Conservation (phyloP, 2,329 filamentous ascomycete genomes). For the Diplodia intermedia region DNA sequence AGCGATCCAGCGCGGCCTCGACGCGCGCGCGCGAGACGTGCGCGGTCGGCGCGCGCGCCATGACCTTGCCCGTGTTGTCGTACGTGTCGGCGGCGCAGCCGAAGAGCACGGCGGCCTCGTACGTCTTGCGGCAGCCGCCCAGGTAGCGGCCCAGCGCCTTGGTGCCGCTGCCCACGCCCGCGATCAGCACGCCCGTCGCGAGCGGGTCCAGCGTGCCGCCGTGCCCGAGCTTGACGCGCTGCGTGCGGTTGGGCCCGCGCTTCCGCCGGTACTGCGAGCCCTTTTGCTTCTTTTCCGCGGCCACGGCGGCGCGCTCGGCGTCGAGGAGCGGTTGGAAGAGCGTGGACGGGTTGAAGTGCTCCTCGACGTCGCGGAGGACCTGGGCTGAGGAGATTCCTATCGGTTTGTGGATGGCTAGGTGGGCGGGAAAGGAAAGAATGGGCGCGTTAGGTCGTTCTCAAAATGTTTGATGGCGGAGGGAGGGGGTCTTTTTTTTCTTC, state of each 20-base stretch:
- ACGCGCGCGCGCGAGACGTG: constrained; percentile 82
- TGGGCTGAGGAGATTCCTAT: constrained; percentile 85
- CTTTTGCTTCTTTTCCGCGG: constrained; percentile 55
- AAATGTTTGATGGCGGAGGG: neutral
- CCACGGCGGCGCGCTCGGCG: constrained; percentile 63
- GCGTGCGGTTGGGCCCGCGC: constrained; percentile 49
- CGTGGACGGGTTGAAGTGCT: constrained; percentile 79
- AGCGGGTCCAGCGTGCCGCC: constrained; percentile 94
- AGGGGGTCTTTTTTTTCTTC: neutral
- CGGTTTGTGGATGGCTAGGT: constrained; percentile 88
- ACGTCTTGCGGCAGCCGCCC: constrained; percentile 82
- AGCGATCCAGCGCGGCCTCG: constrained; percentile 75
- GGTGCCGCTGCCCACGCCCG: constrained; percentile 86
- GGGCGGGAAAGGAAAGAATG: neutral
- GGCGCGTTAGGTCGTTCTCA: constrained; percentile 1
- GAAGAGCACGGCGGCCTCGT: constrained; percentile 88
- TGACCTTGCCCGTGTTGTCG: constrained; percentile 82
- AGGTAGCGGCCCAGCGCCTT: constrained; percentile 82
- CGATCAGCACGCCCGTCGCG: constrained; percentile 89
- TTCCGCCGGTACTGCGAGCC: constrained; percentile 61
- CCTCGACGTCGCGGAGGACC: constrained; percentile 86
- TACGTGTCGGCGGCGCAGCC: constrained; percentile 93
- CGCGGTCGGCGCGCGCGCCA: constrained; percentile 75
- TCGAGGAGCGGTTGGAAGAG: constrained; percentile 81
- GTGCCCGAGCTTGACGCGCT: constrained; percentile 85